Evolutionary conservation across 306 rosid genomes (phyloP).

Genomic region (Arachis hypogaea): DNA sequence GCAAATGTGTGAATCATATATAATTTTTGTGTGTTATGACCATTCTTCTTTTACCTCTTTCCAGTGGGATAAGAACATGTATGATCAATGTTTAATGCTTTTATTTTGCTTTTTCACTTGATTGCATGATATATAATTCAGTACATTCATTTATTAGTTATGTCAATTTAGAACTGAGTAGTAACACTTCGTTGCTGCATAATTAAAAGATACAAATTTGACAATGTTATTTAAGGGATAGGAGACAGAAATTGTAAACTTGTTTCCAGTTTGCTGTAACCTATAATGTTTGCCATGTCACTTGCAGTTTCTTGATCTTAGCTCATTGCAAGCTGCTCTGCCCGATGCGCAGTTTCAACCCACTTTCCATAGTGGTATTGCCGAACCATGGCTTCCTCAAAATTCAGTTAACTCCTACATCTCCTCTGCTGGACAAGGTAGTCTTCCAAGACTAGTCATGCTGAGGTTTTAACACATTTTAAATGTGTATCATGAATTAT

Average conservation of each 20-base stretch:
- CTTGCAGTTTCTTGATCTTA: conserved; percentile 65
- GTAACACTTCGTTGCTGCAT: neutral
- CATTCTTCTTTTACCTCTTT: neutral
- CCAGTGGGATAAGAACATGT: too few relatives aligned
- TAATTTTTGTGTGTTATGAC: neutral
- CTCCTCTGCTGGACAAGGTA: conserved; percentile 67
- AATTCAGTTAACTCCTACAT: conserved; percentile 46
- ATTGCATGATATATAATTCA: conserved; percentile 10
- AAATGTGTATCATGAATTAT: conserved; percentile 15
- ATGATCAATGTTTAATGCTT: too few relatives aligned
- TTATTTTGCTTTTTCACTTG: neutral
- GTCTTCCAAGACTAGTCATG: conserved; percentile 18
- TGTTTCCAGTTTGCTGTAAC: conserved; percentile 7
- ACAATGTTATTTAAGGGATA: conserved; percentile 3
- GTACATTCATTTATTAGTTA: neutral
- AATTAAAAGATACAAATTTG: conserved; percentile 10
- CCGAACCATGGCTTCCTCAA: conserved; percentile 72
- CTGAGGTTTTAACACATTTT: conserved; percentile 10
- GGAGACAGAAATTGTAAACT: neutral
- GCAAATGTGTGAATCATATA: neutral
- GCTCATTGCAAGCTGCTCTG: conserved; percentile 66
- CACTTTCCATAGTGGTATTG: conserved; percentile 49
- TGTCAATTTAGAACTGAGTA: neutral
- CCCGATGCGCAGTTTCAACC: conserved; percentile 59
- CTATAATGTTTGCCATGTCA: conserved; percentile 24